Base-by-base conservation (phyloP, 345 rosid species). In the Eucalyptus virginea region DNA sequence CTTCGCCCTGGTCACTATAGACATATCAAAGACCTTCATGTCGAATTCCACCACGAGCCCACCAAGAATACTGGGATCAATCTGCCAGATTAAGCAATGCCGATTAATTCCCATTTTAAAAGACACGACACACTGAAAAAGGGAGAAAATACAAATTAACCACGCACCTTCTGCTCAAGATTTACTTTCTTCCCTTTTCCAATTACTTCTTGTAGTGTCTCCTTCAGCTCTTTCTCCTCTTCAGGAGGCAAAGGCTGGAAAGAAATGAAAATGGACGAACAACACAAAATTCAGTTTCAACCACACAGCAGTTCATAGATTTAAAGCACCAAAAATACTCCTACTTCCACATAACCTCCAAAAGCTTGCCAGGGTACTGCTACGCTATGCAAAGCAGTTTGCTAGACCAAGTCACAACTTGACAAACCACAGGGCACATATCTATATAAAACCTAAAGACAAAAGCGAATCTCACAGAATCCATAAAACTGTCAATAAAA, bases 21-120 rank as follows among this genome's bases (percentile, higher is more conserved):
- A 98, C 99, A 97, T 94, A 93, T 98, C 99, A 91, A 98, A 93
- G 91, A 98, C 97, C 98, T 98, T 96, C 89, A 93, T 96, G n/a
- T 87, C 91, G 44, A 96, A 98, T 94, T 98, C 97, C 42, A 98
- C 96, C 54, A 97, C 93, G 12, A 98, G 91, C 86, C 99, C 99
- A 83, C 99, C 99, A 48, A 95, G 97, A 92, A 98, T 97, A 77
- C 95, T 98, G 3, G 98, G 96, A 93, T 98, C 98, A 90, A 98
- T 95, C 99, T 98, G 95, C 87, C 85, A 89, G 62, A 80, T 83
- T 12, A 37, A 49, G 5, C 89, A 47, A 54, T 24, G 9, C 87
- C 8, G 11, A 34, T 87, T 40, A 34, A 32, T 87, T 87, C 18
- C 88, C 67, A 87, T 87, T 44, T 26, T 47, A 77, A 48, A 45